Evolutionary conservation across 176 grass and related monocot genomes (phyloP).

Genomic region (Alloteropsis semialata): DNA sequence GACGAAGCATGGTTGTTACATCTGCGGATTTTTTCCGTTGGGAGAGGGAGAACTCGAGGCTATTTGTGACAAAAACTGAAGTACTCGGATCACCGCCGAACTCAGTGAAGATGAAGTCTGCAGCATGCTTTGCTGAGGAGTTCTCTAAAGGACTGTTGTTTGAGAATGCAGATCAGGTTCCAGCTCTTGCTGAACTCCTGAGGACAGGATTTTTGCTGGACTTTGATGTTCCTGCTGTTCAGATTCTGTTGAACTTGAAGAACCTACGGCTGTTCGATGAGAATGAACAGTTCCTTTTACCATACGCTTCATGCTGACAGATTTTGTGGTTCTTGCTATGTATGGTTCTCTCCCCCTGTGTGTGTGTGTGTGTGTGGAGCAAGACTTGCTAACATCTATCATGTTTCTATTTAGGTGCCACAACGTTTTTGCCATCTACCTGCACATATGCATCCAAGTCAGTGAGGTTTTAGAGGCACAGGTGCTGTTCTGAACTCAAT

Average conservation of each 20-base stretch:
- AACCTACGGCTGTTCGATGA: slow-evolving; percentile 25
- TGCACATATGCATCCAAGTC: not conserved
- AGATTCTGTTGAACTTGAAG: slow-evolving; percentile 48
- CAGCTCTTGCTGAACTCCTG: slow-evolving; percentile 40
- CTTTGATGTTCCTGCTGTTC: slow-evolving; percentile 45
- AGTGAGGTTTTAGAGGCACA: not conserved
- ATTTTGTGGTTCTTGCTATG: not conserved
- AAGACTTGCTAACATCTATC: not conserved
- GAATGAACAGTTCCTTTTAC: not conserved
- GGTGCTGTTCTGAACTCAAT: not conserved
- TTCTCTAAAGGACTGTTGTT: slow-evolving; percentile 53
- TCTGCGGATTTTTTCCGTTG: slow-evolving; percentile 33
- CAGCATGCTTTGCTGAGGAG: slow-evolving; percentile 39
- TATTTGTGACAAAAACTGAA: slow-evolving; percentile 18
- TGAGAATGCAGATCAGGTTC: slow-evolving; percentile 34
- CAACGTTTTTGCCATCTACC: not conserved
- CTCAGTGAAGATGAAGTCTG: slow-evolving; percentile 22
- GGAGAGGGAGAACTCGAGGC: slow-evolving; percentile 46
- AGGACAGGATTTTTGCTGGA: slow-evolving; percentile 43
- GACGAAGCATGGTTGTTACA: slow-evolving; percentile 3
- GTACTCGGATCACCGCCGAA: not conserved
- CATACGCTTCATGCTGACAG: not conserved
- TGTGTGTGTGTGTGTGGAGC: no score
- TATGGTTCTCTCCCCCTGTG: not conserved
- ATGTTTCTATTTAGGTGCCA: not conserved